A percentile compares a stretch with the other conserved stretches of the same genome.
Conservation (phyloP, 805 yeast genomes). For the Starmerella floris region DNA sequence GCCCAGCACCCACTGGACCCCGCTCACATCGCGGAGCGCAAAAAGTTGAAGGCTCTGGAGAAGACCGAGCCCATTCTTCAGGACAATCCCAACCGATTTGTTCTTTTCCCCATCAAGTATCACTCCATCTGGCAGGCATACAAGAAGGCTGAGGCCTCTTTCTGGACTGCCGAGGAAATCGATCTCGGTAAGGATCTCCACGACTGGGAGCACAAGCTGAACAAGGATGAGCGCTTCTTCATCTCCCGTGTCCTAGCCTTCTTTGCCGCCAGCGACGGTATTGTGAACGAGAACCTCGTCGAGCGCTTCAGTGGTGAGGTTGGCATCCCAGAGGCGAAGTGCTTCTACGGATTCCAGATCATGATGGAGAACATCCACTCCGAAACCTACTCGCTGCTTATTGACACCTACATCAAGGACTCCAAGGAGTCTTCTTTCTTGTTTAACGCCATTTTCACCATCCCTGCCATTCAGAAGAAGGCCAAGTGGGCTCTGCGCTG, state of each 20-base stretch:
- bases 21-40: slow-evolving; percentile 24
- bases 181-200: slow-evolving; percentile 81
- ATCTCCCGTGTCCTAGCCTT: slow-evolving; percentile 88
- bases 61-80: slow-evolving; percentile 75
- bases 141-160: slow-evolving; percentile 97
- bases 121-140: slow-evolving; percentile 98
- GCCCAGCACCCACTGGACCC: slow-evolving; percentile 18
- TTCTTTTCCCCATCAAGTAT: slow-evolving; percentile 89
- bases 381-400: slow-evolving; percentile 88
- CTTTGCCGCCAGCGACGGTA: slow-evolving; percentile 98
- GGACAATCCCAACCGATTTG: slow-evolving; percentile 81
- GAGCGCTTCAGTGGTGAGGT: slow-evolving; percentile 97
- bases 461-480: slow-evolving; percentile 91
- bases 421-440: slow-evolving; percentile 81
- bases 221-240: slow-evolving; percentile 83
- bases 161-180: slow-evolving; percentile 99
- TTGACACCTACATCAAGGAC: slow-evolving; percentile 92
- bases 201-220: slow-evolving; percentile 87
- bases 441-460: slow-evolving; percentile 90
- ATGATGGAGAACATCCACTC: slow-evolving; percentile 99
- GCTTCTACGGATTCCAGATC: slow-evolving; percentile 98
- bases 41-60: slow-evolving; percentile 54
- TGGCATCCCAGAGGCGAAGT: slow-evolving; percentile 93
- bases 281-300: slow-evolving; percentile 88
- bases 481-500: slow-evolving; percentile 99